Conservation (phyloP, 1,139 yeast genomes). For the Suhomyces chickasaworum region DNA sequence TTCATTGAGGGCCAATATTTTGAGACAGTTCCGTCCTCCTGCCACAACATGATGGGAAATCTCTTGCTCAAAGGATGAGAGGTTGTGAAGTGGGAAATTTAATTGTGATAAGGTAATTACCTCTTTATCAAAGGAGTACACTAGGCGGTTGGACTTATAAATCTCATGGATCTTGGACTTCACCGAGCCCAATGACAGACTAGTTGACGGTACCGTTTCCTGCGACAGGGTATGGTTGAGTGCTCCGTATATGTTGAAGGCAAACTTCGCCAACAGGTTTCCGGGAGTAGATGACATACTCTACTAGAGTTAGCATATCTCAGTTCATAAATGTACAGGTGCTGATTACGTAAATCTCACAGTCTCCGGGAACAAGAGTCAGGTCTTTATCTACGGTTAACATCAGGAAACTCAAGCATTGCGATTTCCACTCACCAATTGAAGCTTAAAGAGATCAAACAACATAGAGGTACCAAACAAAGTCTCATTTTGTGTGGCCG, state of each 20-base stretch:
- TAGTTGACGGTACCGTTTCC: constrained; percentile 15
- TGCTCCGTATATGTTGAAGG: constrained; percentile 40
- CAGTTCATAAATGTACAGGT: neutral
- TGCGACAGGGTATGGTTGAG: constrained; percentile 18
- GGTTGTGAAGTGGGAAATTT: constrained; percentile 27
- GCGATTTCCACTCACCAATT: no score
- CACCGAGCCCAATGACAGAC: constrained; percentile 16
- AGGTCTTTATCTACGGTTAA: no score
- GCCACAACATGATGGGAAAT: constrained; percentile 44
- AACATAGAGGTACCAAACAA: neutral
- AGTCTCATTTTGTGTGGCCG: no score
- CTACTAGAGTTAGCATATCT: neutral
- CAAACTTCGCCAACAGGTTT: constrained; percentile 32
- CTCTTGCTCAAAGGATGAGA: constrained; percentile 15
- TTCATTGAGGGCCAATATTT: constrained; percentile 45
- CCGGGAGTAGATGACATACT: constrained; percentile 11
- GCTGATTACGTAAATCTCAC: constrained; percentile 1
- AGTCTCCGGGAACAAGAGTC: neutral
- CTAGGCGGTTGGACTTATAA: constrained; percentile 16
- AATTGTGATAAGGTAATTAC: constrained; percentile 40
- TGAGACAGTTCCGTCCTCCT: constrained; percentile 62
- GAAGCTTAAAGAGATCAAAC: no score
- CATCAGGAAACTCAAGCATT: no score
- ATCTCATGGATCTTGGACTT: constrained; percentile 12
- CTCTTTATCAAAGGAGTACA: constrained; percentile 34